phyloP scores from a whole-genome alignment of 2,329 filamentous ascomycete species.

The Pseudopithomyces maydicus region DNA sequence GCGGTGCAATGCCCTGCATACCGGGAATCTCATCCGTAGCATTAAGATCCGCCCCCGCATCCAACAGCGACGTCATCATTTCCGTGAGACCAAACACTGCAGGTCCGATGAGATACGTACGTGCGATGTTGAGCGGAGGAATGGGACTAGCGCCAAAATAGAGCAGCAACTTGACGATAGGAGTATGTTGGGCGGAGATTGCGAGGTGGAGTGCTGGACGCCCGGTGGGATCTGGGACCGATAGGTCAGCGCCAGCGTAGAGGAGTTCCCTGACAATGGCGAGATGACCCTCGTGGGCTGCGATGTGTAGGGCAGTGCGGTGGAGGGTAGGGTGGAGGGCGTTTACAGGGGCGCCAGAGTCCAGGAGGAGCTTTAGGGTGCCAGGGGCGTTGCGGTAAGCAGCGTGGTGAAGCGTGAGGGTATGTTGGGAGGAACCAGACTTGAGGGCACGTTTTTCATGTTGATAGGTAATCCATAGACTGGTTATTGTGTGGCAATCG shows the following conservation, averaged over 20 bases:
- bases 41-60: background rate
- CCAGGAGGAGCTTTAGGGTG: background rate
- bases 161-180: background rate
- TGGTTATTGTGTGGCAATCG: too few relatives aligned
- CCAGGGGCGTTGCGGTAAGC: background rate
- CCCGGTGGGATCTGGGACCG: background rate
- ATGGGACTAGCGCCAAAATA: background rate
- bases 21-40: background rate
- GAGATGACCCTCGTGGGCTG: background rate
- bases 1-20: background rate
- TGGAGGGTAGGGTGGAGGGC: background rate
- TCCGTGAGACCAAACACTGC: background rate
- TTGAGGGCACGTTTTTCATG: background rate
- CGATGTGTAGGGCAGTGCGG: background rate
- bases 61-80: background rate
- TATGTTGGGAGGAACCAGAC: background rate
- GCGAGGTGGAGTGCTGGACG: background rate
- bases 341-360: too few relatives aligned
- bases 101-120: background rate
- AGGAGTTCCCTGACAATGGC: background rate
- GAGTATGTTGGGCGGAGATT: background rate
- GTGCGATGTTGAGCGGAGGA: background rate
- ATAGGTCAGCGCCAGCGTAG: background rate
- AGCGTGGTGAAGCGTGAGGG: background rate
- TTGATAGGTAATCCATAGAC: background rate